Percentiles rank a stretch among this genome's conserved stretches.
Evolutionary conservation across 805 yeast genomes (phyloP).

Genomic region (Yarrowia sp.): DNA sequence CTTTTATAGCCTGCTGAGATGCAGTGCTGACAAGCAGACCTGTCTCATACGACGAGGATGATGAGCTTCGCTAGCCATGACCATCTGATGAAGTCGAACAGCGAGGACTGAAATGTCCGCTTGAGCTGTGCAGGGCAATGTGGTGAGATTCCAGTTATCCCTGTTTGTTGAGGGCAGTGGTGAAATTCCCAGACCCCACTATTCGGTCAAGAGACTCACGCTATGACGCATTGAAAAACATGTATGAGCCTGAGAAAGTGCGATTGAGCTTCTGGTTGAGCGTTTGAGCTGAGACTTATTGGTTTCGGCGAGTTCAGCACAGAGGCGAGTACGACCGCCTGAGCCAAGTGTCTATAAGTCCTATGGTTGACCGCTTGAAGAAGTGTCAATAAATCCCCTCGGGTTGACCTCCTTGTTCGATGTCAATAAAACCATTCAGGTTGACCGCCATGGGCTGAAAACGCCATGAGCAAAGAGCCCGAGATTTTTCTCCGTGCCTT

Average conservation of each 20-base stretch:
- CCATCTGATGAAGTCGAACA: not conserved
- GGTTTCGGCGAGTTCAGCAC: not conserved
- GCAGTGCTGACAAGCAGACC: not conserved
- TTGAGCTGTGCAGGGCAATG: not conserved
- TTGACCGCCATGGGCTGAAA: slow-evolving; percentile 21
- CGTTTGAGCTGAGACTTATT: not conserved
- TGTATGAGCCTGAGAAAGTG: not conserved
- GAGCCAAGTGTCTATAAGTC: slow-evolving; percentile 6
- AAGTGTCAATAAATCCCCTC: slow-evolving; percentile 12
- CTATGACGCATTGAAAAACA: slow-evolving; percentile 5
- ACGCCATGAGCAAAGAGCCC: slow-evolving; percentile 3
- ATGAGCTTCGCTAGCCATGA: no score
- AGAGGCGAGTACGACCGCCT: slow-evolving; percentile 6
- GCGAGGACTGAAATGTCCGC: not conserved
- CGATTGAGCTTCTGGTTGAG: no score
- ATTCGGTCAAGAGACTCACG: not conserved
- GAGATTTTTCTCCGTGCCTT: not conserved
- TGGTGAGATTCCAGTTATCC: slow-evolving; percentile 4
- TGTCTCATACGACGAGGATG: slow-evolving; percentile 9
- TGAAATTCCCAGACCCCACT: not conserved
- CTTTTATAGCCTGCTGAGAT: slow-evolving; percentile 5
- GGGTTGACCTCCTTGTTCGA: slow-evolving; percentile 7
- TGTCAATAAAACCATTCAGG: not conserved
- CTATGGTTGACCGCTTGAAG: slow-evolving; percentile 14
- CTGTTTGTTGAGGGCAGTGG: not conserved